phyloP scores from a whole-genome alignment of 2,329 filamentous ascomycete species.

The Cladosporium sp. region DNA sequence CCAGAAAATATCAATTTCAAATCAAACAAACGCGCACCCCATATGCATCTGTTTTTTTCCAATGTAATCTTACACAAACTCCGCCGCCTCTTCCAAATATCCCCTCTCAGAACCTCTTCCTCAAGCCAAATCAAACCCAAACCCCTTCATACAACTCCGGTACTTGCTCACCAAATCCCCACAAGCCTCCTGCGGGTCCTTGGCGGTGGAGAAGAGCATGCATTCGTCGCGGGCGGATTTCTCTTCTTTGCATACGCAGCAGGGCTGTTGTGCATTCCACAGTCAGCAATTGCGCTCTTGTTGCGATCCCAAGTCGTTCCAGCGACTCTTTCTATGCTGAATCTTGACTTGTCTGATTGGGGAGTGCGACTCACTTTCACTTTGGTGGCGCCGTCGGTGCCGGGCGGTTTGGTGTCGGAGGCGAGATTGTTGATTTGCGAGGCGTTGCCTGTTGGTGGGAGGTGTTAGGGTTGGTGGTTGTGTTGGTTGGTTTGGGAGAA shows the following conservation, averaged over 20 bases:
- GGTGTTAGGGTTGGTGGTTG: neutral
- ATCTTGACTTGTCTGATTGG: slow-evolving; percentile 14
- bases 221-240: slow-evolving; percentile 93
- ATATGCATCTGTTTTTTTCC: neutral
- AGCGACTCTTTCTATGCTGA: neutral
- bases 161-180: slow-evolving; percentile 79
- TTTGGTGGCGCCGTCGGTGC: neutral
- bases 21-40: neutral
- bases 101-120: neutral
- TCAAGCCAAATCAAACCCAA: slow-evolving; percentile 66
- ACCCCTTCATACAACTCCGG: slow-evolving; percentile 86
- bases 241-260: slow-evolving; percentile 96
- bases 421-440: slow-evolving; percentile 38
- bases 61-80: no score
- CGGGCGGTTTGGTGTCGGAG: slow-evolving; percentile 39
- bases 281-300: no score
- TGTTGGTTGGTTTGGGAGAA: neutral
- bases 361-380: neutral
- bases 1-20: no score
- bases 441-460: slow-evolving; percentile 12
- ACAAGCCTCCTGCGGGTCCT: slow-evolving; percentile 81
- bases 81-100: no score
- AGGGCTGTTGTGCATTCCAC: no score
- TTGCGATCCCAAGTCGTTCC: no score
- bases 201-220: slow-evolving; percentile 91